Percentiles rank a stretch among this genome's conserved stretches.
These are phyloP conservation scores for Colletotrichum orbiculare DNA, from an alignment of 2,329 filamentous ascomycete species.

Conservation along the genomic window DNA sequence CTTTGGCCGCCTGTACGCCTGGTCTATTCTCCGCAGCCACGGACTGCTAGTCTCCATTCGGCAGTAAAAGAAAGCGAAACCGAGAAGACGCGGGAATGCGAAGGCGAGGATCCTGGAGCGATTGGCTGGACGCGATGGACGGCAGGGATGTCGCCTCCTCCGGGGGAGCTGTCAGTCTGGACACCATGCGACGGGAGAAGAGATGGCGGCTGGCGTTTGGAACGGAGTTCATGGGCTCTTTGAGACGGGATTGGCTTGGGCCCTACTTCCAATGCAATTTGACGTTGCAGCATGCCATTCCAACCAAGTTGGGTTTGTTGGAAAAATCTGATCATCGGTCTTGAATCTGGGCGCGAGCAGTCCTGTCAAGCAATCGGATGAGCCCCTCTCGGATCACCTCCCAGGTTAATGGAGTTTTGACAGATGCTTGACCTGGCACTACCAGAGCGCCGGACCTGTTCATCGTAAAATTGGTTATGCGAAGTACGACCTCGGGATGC, in stretches of 20 bases:
- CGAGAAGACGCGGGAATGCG: constrained; percentile 20
- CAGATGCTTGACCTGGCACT: neutral
- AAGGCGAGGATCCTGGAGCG: constrained; percentile 7
- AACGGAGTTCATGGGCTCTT: constrained; percentile 2
- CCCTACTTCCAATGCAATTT: constrained; percentile 1
- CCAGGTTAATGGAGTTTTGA: neutral
- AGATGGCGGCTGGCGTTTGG: constrained; percentile 1
- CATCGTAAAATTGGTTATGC: neutral
- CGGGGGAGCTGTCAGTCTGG: constrained; percentile 10
- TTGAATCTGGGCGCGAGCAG: constrained; percentile 5
- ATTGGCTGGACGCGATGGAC: constrained; percentile 12
- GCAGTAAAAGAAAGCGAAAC: constrained; percentile 20
- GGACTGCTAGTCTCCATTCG: constrained; percentile 1
- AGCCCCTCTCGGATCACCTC: constrained; percentile 6
- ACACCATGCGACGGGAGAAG: constrained; percentile 12
- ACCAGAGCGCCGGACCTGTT: neutral
- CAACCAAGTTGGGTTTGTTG: neutral
- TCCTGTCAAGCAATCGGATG: constrained; percentile 17
- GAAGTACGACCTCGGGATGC: neutral
- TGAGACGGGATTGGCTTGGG: constrained; percentile 1
- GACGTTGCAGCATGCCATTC: constrained; percentile 2
- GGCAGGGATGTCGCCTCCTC: constrained; percentile 1
- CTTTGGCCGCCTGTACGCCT: neutral
- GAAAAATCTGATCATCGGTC: constrained; percentile 3
- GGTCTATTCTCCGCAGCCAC: constrained; percentile 3